A percentile compares a stretch with the other conserved stretches of the same genome.
Evolutionary conservation across 495 filamentous ascomycete genomes (phyloP).

Genomic region (Darksidea phi): DNA sequence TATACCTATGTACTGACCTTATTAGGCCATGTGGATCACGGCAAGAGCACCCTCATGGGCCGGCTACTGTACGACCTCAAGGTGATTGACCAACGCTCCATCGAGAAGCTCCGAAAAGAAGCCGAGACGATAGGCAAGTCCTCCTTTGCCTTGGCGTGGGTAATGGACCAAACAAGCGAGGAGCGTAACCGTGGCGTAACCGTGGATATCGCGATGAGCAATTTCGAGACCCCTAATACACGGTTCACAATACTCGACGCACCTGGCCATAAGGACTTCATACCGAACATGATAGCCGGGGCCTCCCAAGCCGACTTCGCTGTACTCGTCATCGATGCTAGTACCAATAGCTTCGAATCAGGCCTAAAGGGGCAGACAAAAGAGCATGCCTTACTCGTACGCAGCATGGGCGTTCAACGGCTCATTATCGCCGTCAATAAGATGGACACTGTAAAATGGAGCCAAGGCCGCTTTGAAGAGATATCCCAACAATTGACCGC

Average conservation of each 20-base stretch:
- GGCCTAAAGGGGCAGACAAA: constrained; percentile 92
- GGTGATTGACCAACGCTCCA: constrained; percentile 78
- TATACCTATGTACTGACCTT: constrained; percentile 9
- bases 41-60: constrained; percentile 97
- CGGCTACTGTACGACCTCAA: constrained; percentile 85
- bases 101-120: constrained; percentile 84
- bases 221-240: constrained; percentile 83
- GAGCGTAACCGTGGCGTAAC: constrained; percentile 90
- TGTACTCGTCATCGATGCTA: constrained; percentile 88
- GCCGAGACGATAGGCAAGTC: constrained; percentile 89
- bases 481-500: constrained; percentile 79
- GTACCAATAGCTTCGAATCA: constrained; percentile 84
- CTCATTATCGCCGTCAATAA: constrained; percentile 94
- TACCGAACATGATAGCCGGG: constrained; percentile 98
- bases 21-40: constrained; percentile 90
- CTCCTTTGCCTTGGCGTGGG: constrained; percentile 95
- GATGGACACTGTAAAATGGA: constrained; percentile 82
- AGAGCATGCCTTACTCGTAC: constrained; percentile 84
- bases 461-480: constrained; percentile 73
- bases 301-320: constrained; percentile 96
- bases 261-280: constrained; percentile 91
- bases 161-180: constrained; percentile 84
- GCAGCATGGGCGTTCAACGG: constrained; percentile 86
- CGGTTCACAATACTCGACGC: constrained; percentile 93
- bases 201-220: constrained; percentile 92